phyloP scores from a whole-genome alignment of 2,329 filamentous ascomycete species.

The Tolypocladium ovalisporum region DNA sequence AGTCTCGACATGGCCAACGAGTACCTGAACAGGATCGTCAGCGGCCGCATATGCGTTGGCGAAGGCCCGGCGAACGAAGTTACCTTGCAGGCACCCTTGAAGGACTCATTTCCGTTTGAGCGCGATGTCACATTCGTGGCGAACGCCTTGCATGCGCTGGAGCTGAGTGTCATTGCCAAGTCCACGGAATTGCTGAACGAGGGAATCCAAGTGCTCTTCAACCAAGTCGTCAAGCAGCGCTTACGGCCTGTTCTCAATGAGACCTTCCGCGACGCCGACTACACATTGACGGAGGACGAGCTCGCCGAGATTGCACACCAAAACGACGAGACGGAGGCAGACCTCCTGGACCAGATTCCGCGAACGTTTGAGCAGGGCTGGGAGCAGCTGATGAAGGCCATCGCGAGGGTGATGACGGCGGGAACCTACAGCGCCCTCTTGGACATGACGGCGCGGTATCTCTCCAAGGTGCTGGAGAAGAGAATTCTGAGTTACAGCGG shows the following conservation, averaged over 20 bases:
- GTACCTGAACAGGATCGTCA: slow-evolving; percentile 80
- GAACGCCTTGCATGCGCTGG: slow-evolving; percentile 56
- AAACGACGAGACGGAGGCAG: slow-evolving; percentile 42
- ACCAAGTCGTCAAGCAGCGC: slow-evolving; percentile 75
- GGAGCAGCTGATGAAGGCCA: slow-evolving; percentile 74
- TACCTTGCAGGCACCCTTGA: slow-evolving; percentile 33
- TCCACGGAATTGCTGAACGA: slow-evolving; percentile 73
- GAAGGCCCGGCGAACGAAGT: slow-evolving; percentile 23
- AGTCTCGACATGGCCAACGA: slow-evolving; percentile 88
- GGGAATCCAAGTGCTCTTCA: slow-evolving; percentile 75
- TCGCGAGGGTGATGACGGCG: slow-evolving; percentile 73
- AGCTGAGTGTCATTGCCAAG: slow-evolving; percentile 64
- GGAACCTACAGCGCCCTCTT: slow-evolving; percentile 68
- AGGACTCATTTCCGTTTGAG: slow-evolving; percentile 67
- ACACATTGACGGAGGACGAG: slow-evolving; percentile 56
- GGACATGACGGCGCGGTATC: slow-evolving; percentile 60
- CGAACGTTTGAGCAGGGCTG: slow-evolving; percentile 76
- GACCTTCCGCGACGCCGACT: slow-evolving; percentile 86
- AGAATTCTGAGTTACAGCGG: slow-evolving; percentile 72
- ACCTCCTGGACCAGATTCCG: slow-evolving; percentile 56
- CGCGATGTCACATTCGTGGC: slow-evolving; percentile 62
- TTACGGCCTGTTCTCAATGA: slow-evolving; percentile 77
- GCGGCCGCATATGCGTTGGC: slow-evolving; percentile 45
- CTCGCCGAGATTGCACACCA: slow-evolving; percentile 43
- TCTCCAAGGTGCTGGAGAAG: slow-evolving; percentile 76